Evolutionary conservation across 78 protist species (phyloP).

Genomic region (Pelomyxa schiedti): DNA sequence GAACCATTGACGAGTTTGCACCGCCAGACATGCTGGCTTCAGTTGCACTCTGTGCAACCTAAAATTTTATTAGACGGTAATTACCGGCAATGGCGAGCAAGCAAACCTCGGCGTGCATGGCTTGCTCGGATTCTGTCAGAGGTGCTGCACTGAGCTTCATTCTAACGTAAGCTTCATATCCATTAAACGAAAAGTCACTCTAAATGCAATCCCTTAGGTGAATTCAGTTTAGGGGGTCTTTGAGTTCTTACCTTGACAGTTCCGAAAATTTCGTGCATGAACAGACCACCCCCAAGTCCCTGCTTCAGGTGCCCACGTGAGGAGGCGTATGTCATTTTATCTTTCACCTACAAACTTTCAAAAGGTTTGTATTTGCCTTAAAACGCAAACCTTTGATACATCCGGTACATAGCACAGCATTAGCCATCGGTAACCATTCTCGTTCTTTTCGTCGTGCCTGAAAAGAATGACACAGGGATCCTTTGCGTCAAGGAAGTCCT

Average conservation of each 20-base stretch:
- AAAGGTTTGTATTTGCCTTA: no score
- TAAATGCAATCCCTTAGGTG: background rate
- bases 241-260: slow-evolving; percentile 16
- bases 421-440: background rate
- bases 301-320: slow-evolving; percentile 37
- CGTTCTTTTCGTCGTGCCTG: background rate
- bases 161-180: slow-evolving; percentile 16
- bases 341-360: slow-evolving; percentile 43
- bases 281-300: slow-evolving; percentile 37
- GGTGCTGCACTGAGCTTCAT: slow-evolving; percentile 46
- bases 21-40: slow-evolving; percentile 29
- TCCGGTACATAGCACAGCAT: background rate
- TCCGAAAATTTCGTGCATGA: slow-evolving; percentile 40
- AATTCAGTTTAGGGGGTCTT: background rate
- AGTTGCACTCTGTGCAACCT: slow-evolving; percentile 23
- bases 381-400: background rate
- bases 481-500: no score
- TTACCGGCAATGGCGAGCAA: background rate
- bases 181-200: slow-evolving; percentile 33
- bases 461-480: background rate
- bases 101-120: slow-evolving; percentile 22
- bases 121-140: slow-evolving; percentile 36
- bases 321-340: slow-evolving; percentile 57
- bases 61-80: background rate
- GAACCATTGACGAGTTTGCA: slow-evolving; percentile 8